These are phyloP conservation scores for Eragrostis curvula DNA, from an alignment of 176 grass and related monocot species.

Conservation along the genomic window DNA sequence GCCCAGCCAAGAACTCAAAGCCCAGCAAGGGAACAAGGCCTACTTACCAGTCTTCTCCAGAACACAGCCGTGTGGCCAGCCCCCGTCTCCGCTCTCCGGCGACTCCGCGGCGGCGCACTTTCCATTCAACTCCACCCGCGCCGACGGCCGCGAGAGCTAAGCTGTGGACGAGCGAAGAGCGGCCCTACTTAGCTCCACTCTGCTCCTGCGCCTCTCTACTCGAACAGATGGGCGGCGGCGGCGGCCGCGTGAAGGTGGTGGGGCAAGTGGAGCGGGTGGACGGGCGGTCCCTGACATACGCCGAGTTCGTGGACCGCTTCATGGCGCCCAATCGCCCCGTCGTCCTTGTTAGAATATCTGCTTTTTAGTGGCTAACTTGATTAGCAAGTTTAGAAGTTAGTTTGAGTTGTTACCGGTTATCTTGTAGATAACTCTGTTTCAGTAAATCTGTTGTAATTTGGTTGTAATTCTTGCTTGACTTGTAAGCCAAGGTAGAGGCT, in stretches of 20 bases:
- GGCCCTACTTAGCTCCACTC: background rate
- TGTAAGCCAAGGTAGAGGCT: too few relatives aligned
- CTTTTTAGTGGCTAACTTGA: too few relatives aligned
- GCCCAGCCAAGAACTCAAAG: too few relatives aligned
- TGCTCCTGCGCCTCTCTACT: background rate
- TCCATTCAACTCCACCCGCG: background rate
- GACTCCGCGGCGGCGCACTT: background rate
- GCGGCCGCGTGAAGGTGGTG: constrained; percentile 51
- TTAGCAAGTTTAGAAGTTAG: too few relatives aligned
- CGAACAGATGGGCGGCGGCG: constrained; percentile 25
- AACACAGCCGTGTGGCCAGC: background rate
- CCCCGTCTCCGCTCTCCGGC: background rate
- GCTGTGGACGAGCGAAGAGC: background rate
- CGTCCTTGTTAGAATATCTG: too few relatives aligned
- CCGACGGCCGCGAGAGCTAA: background rate
- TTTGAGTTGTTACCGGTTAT: too few relatives aligned
- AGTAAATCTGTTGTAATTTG: too few relatives aligned
- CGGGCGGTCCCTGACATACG: constrained; percentile 57
- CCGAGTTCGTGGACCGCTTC: constrained; percentile 72
- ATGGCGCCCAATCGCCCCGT: constrained; percentile 74
- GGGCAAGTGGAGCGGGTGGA: constrained; percentile 82
- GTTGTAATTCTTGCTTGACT: too few relatives aligned
- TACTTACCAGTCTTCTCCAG: background rate
- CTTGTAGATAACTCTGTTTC: too few relatives aligned
- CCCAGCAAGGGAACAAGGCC: too few relatives aligned